These are phyloP conservation scores for Helotiales sp. DNA, from an alignment of 2,329 filamentous ascomycete species.

Conservation along the genomic window DNA sequence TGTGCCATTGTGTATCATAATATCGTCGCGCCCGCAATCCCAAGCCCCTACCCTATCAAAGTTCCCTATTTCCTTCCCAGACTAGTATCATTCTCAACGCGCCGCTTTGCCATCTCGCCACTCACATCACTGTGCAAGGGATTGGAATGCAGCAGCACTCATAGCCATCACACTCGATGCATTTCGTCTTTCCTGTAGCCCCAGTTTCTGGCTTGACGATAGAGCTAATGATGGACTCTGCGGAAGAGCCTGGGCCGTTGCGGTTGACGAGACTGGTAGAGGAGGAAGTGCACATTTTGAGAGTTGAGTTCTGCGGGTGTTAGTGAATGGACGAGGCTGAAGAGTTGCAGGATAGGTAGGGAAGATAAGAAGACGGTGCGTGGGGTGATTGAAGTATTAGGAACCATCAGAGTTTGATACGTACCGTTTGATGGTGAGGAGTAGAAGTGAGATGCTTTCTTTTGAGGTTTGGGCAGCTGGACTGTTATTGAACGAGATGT, in stretches of 20 bases:
- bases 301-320: background rate
- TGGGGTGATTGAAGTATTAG: background rate
- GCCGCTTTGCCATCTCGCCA: background rate
- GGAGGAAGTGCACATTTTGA: constrained; percentile 36
- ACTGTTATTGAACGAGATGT: too few relatives aligned
- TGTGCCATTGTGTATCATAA: too few relatives aligned
- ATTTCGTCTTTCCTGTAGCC: constrained; percentile 45
- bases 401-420: too few relatives aligned
- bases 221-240: constrained; percentile 48
- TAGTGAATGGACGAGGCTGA: background rate
- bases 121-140: constrained; percentile 51
- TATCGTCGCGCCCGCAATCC: too few relatives aligned
- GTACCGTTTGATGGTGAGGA: background rate
- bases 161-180: constrained; percentile 51
- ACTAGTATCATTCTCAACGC: too few relatives aligned
- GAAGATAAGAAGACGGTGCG: background rate
- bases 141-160: constrained; percentile 56
- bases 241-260: constrained; percentile 50
- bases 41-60: background rate
- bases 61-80: background rate
- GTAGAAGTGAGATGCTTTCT: background rate
- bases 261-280: constrained; percentile 38
- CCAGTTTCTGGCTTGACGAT: constrained; percentile 50
- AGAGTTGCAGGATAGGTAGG: background rate
- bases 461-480: background rate